Evolutionary conservation across 176 grass and related monocot species (phyloP).

Genomic region (Ampelocalamus luodianensis): DNA sequence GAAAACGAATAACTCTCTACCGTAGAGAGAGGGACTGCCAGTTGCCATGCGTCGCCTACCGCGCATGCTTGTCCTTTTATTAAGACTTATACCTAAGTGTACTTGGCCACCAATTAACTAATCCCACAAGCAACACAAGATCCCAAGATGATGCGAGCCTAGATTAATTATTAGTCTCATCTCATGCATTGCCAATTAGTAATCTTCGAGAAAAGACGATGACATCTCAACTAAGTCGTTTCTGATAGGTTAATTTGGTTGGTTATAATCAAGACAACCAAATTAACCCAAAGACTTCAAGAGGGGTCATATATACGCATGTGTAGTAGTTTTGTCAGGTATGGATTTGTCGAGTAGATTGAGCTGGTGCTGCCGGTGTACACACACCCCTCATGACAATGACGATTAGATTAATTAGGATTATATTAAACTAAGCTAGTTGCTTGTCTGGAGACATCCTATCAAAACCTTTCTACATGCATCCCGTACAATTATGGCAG

Average conservation of each 20-base stretch:
- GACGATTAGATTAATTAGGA: conserved; percentile 38
- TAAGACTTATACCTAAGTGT: conserved; percentile 60
- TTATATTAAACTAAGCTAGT: conserved; percentile 48
- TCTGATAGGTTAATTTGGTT: conserved; percentile 18
- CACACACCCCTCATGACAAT: conserved; percentile 15
- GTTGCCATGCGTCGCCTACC: conserved; percentile 50
- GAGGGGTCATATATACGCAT: conserved; percentile 4
- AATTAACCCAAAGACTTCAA: conserved; percentile 7
- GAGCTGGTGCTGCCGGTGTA: conserved; percentile 32
- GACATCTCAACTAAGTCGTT: conserved; percentile 2
- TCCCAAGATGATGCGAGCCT: conserved; percentile 71
- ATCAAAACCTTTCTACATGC: conserved; percentile 56
- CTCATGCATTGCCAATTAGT: conserved; percentile 26
- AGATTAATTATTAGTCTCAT: conserved; percentile 49
- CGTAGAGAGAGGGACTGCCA: conserved; percentile 28
- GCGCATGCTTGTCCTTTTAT: conserved; percentile 51
- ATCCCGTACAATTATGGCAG: conserved; percentile 57
- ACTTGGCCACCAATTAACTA: conserved; percentile 60
- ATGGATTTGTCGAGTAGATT: conserved; percentile 45
- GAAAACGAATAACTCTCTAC: conserved; percentile 24
- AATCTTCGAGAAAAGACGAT: conserved; percentile 39
- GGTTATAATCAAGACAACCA: conserved; percentile 5
- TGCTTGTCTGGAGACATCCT: conserved; percentile 62
- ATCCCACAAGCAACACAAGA: conserved; percentile 59
- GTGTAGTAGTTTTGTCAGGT: conserved; percentile 45